These are phyloP conservation scores for Verticillium tricorpus DNA, from an alignment of 2,329 filamentous ascomycete genomes.

Conservation along the genomic window DNA sequence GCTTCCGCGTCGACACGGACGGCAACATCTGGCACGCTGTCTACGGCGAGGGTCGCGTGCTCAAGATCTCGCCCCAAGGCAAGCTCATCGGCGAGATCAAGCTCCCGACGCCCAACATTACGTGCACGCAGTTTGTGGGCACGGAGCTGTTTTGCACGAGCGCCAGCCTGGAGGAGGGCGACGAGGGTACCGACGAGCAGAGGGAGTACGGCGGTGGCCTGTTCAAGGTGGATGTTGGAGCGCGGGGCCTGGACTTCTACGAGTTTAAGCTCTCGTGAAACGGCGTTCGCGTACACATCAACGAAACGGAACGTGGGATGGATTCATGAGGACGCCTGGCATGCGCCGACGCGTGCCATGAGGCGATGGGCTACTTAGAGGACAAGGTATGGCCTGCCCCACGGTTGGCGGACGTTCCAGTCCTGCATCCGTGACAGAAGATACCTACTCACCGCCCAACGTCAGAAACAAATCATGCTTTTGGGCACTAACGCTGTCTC, in stretches of 20 bases:
- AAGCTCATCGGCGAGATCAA: slow-evolving; percentile 69
- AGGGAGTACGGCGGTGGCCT: slow-evolving; percentile 61
- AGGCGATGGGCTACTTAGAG: background rate
- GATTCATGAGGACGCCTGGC: background rate
- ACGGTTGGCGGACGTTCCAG: background rate
- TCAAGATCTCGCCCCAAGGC: slow-evolving; percentile 68
- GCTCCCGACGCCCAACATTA: slow-evolving; percentile 74
- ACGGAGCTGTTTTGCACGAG: slow-evolving; percentile 74
- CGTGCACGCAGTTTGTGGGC: slow-evolving; percentile 77
- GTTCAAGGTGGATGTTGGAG: slow-evolving; percentile 74
- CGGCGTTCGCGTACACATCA: background rate
- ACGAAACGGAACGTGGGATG: background rate
- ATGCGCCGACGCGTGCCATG: background rate
- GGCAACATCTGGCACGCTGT: slow-evolving; percentile 87
- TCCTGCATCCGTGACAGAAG: background rate
- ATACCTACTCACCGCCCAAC: background rate
- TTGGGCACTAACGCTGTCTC: slow-evolving; percentile 11
- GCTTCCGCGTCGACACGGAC: slow-evolving; percentile 76
- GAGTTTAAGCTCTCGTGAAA: slow-evolving; percentile 50
- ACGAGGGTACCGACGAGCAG: slow-evolving; percentile 58
- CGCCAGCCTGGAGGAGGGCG: slow-evolving; percentile 61
- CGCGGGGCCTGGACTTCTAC: slow-evolving; percentile 58
- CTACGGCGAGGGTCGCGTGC: slow-evolving; percentile 72
- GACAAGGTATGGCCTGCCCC: too few species aligned
- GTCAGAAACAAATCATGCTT: background rate